Conservation (phyloP, 768 basidiomycete genomes). For the Boletus coccyginus region DNA sequence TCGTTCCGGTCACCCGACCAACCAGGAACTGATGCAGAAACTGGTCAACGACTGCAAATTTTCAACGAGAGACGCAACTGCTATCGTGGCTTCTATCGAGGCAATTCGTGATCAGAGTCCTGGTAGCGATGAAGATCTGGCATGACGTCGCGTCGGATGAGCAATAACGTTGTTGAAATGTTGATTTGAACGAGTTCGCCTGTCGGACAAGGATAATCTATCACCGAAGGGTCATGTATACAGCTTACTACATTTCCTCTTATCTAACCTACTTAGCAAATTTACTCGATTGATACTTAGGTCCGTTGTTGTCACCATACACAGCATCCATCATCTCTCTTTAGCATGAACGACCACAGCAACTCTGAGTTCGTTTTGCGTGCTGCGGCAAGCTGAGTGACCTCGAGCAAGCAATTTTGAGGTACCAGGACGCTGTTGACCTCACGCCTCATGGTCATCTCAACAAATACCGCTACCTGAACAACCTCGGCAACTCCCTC, state of each 20-base stretch:
- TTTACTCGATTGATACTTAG: too few relatives aligned
- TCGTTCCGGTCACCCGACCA: slow-evolving; percentile 3
- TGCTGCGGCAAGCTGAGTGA: not conserved
- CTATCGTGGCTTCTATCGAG: slow-evolving; percentile 19
- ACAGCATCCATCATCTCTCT: too few relatives aligned
- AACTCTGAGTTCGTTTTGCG: too few relatives aligned
- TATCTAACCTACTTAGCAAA: too few relatives aligned
- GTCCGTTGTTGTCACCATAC: too few relatives aligned
- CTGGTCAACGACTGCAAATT: slow-evolving; percentile 17
- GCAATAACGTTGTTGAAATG: not conserved
- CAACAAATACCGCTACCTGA: not conserved
- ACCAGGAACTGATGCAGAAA: slow-evolving; percentile 9
- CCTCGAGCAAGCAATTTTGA: not conserved
- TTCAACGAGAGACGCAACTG: slow-evolving; percentile 12
- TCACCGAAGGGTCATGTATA: too few relatives aligned
- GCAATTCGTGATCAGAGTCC: not conserved
- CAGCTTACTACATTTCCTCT: too few relatives aligned
- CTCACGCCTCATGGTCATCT: not conserved
- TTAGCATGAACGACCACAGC: too few relatives aligned
- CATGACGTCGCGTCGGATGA: not conserved
- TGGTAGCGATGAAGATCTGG: not conserved
- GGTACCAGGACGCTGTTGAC: not conserved
- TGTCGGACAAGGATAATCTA: too few relatives aligned
- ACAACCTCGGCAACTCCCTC: too few relatives aligned
- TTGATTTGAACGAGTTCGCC: too few relatives aligned